These are phyloP conservation scores for Euptelea pleiosperma DNA, from an alignment of 164 flowering plant species.

Conservation along the genomic window DNA sequence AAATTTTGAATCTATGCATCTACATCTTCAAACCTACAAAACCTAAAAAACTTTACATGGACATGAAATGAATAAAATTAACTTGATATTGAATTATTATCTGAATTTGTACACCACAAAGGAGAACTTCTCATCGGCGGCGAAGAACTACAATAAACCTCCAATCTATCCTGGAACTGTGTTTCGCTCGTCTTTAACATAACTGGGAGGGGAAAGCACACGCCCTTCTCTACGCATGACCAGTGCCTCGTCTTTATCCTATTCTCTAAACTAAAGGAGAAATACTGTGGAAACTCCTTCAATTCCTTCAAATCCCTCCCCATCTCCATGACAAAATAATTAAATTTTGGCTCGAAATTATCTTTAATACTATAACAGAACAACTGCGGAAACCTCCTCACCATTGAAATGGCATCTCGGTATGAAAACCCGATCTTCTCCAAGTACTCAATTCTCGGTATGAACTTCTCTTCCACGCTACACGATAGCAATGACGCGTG, in stretches of 20 bases:
- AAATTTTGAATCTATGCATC: background rate
- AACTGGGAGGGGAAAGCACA: conserved; percentile 57
- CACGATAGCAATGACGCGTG: conserved; percentile 68
- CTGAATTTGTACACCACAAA: conserved; percentile 47
- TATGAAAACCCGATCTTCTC: conserved; percentile 59
- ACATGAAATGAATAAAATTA: too few relatives aligned
- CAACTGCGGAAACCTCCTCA: conserved; percentile 69
- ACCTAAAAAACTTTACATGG: too few relatives aligned
- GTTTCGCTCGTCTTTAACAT: conserved; percentile 57
- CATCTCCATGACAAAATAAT: conserved; percentile 84
- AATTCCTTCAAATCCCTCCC: conserved; percentile 82
- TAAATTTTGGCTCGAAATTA: conserved; percentile 70
- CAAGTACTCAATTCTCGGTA: conserved; percentile 73
- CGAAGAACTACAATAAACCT: conserved; percentile 66
- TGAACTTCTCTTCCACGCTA: conserved; percentile 70
- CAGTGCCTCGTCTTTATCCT: conserved; percentile 83
- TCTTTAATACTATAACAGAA: conserved; percentile 70
- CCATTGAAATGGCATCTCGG: conserved; percentile 54
- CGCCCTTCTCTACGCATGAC: conserved; percentile 60
- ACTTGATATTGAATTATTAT: too few relatives aligned
- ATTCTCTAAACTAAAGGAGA: conserved; percentile 84
- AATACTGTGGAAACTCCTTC: conserved; percentile 86
- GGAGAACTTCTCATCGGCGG: conserved; percentile 68
- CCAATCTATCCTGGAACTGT: conserved; percentile 50
- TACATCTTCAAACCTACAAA: background rate